phyloP scores from a whole-genome alignment of 2,329 filamentous ascomycete species.

The Fusarium sp. region DNA sequence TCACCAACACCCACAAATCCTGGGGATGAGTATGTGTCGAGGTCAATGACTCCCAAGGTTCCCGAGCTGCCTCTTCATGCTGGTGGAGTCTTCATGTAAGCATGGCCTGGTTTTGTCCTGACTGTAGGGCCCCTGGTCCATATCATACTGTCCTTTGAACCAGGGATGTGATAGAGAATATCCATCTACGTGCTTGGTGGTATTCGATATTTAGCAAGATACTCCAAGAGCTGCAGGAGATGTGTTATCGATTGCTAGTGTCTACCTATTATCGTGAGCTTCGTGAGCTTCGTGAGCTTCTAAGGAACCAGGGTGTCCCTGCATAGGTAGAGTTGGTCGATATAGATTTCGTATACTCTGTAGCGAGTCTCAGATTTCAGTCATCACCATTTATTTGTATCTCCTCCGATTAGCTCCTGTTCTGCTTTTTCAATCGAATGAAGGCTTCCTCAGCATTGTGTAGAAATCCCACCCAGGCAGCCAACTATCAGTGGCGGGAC shows the following conservation, averaged over 20 bases:
- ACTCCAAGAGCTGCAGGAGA: not conserved
- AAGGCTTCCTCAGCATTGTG: not conserved
- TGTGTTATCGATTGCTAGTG: not conserved
- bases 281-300: not conserved
- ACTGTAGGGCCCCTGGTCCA: constrained; percentile 29
- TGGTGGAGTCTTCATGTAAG: constrained; percentile 35
- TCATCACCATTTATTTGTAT: not conserved
- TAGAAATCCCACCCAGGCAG: not conserved
- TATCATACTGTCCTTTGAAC: constrained; percentile 4
- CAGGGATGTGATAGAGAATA: not conserved
- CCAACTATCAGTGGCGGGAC: not conserved
- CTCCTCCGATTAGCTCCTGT: no score
- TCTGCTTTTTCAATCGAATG: not conserved
- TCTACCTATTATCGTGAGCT: no score
- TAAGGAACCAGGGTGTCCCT: not conserved
- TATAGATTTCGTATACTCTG: no score
- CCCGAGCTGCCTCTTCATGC: constrained; percentile 5
- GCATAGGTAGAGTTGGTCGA: no score
- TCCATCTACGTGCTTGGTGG: not conserved
- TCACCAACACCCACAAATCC: not conserved
- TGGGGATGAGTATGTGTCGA: not conserved
- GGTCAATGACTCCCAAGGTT: not conserved
- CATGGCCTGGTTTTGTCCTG: constrained; percentile 36
- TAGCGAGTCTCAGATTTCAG: not conserved
- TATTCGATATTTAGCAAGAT: not conserved